phyloP scores from a whole-genome alignment of 768 basidiomycete species.

The Lentinus brumalis region DNA sequence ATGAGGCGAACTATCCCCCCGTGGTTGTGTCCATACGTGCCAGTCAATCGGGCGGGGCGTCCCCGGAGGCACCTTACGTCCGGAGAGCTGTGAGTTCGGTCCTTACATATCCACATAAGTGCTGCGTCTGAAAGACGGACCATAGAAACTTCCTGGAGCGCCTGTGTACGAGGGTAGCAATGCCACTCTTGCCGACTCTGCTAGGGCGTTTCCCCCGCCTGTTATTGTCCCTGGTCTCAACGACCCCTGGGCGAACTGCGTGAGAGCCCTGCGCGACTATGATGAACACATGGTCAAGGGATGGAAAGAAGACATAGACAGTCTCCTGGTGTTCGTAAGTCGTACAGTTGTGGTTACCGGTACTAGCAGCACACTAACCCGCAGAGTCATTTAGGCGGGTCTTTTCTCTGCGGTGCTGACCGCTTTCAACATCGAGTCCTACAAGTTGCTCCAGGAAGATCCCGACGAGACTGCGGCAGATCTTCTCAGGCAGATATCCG shows the following conservation, averaged over 20 bases:
- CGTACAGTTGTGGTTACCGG: neutral
- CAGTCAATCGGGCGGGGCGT: neutral
- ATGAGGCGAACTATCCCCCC: neutral
- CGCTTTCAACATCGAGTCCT: slow-evolving; percentile 22
- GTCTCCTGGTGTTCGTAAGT: slow-evolving; percentile 14
- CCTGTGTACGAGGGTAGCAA: neutral
- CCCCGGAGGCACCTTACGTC: neutral
- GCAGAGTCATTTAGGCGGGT: slow-evolving; percentile 5
- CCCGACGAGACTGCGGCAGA: slow-evolving; percentile 2
- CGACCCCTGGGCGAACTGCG: slow-evolving; percentile 8
- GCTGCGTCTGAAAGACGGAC: neutral
- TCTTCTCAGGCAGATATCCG: slow-evolving; percentile 1
- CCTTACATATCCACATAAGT: neutral
- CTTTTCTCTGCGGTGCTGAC: slow-evolving; percentile 23
- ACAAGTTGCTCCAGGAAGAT: slow-evolving; percentile 14
- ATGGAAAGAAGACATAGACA: slow-evolving; percentile 20
- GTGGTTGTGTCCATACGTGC: neutral
- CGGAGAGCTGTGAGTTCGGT: neutral
- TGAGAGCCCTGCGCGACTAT: slow-evolving; percentile 6
- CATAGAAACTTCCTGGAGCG: neutral
- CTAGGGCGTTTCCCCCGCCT: neutral
- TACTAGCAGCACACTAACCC: neutral
- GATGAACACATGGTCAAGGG: slow-evolving; percentile 12
- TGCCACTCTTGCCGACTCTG: neutral
- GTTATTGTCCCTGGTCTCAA: neutral